Evolutionary conservation across 768 basidiomycete genomes (phyloP), one percentile per base, ranked within the genome.

Genomic region (Lentinula edodes): DNA sequence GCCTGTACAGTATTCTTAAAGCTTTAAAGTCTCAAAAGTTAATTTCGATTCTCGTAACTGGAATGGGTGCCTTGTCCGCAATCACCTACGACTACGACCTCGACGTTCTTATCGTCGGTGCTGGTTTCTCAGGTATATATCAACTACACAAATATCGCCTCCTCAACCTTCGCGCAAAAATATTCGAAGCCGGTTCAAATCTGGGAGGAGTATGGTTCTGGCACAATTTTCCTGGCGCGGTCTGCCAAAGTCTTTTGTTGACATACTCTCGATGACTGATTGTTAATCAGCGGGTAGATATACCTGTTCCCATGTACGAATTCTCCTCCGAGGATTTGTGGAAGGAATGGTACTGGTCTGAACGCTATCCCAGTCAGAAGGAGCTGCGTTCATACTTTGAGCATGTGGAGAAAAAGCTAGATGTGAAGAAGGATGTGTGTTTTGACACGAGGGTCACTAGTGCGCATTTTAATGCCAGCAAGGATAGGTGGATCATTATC

Each of bases 21-120:
- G 28, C 28, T 20, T 20, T 48, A 48, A 23, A 48, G n/a, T 20
- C 9, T 18, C 46, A 39, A 39, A 8, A 9, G 4, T 13, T 9
- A 39, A 13, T 10, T 36, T 18, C 18, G 13, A 34, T 5, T 13
- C 18, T 34, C 32, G n/a, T 52, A 36, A 35, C 28, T n/a, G 54
- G 10, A 13, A 59, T 59, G 58, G 34, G 45, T 38, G 41, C 23
- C 56, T 36, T 32, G 12, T 52, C 50, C 15, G 8, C 34, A 51
- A 18, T 10, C 7, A n/a, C 15, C 59, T 43, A 43, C 56, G 58
- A 59, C 18, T 35, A 46, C 32, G 61, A 56, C 36, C 61, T 61
- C 43, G 70, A 71, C 58, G 66, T 66, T 43, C 66, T 71, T 23
- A 55, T 71, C 51, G 66, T 72, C 18, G 70, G 71, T 5, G 69